Conservation (phyloP, 1,284 basidiomycete species). For the Tremellales sp. region DNA sequence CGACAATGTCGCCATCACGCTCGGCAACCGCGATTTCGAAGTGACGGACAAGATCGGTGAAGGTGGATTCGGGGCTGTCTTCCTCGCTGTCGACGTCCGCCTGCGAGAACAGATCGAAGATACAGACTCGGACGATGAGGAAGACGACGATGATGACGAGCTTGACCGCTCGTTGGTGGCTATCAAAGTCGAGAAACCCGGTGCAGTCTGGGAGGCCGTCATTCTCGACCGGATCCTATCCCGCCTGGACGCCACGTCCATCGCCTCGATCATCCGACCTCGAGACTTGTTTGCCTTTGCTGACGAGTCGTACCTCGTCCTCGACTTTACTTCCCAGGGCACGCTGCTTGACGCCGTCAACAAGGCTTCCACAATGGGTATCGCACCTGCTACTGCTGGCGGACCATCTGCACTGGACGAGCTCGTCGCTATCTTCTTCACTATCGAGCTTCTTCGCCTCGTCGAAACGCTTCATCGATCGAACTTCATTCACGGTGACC, state of each 20-base stretch:
- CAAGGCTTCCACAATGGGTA: constrained; percentile 61
- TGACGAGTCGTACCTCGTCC: constrained; percentile 86
- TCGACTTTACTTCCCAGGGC: constrained; percentile 86
- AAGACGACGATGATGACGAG: constrained; percentile 59
- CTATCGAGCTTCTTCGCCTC: constrained; percentile 78
- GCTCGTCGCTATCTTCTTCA: constrained; percentile 91
- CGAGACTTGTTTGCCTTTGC: constrained; percentile 72
- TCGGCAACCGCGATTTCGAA: constrained; percentile 62
- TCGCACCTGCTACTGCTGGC: constrained; percentile 41
- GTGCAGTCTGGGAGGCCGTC: constrained; percentile 90
- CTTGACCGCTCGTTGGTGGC: constrained; percentile 63
- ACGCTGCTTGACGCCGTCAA: constrained; percentile 92
- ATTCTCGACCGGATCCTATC: constrained; percentile 73
- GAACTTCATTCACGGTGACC: constrained; percentile 92
- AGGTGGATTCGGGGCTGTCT: constrained; percentile 94
- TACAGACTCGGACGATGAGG: constrained; percentile 55
- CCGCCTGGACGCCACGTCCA: constrained; percentile 57
- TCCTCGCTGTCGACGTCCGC: constrained; percentile 60
- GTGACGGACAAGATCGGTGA: constrained; percentile 88
- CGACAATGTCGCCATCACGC: constrained; percentile 31
- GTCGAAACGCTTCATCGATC: constrained; percentile 75
- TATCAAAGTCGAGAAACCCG: constrained; percentile 86
- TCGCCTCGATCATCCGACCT: constrained; percentile 66
- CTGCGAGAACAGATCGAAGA: constrained; percentile 52
- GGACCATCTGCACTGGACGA: constrained; percentile 66